Evolutionary conservation across 257 asterid species (phyloP), one percentile per base, ranked within the genome.

Genomic region (Penstemon newberryi): DNA sequence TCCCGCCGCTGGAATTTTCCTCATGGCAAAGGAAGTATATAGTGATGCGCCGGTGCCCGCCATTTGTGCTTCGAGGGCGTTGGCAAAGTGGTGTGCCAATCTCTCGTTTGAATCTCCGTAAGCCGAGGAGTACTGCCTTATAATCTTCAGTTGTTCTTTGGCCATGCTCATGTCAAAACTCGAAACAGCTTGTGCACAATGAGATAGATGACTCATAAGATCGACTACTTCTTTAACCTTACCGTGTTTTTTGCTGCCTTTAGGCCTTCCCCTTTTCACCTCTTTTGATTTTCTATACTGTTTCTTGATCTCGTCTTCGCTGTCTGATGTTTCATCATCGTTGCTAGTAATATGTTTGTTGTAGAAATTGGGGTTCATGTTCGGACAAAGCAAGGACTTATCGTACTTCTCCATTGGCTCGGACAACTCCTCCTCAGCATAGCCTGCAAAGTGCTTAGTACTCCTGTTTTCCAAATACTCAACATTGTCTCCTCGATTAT

Each of bases 1-100:
- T 9, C 82, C 84, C 0, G 81, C 60, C 11, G 89, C 79, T 0
- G 86, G 55, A 4, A 70, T 72, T 13, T 69, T 68, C 49, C 73
- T 70, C 0, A 66, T 15, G 12, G 81, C 64, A 5, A 69, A 38
- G 5, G 85, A 72, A 2, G 90, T 53, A 57, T 79, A 88, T 7
- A 86, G 40, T 0, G 80, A 43, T 0, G 87, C 40, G 11, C 96
- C 96, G 1, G 87, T 82, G 4, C 84, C 93, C 0, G 80, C 60
- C 71, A 84, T 61, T 1, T 93, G 76, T 0, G 93, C 93, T 45
- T 86, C 91, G 0, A 88, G 80, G 5, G 87, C 91, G 33, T 86
- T 78, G 15, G 85, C 87, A 18, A 84, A 86, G 74, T 50, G 86
- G 37, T 84, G 86, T 0, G 96, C 86, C 63, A 84, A 45, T 40